Base-by-base conservation (phyloP, 2,329 filamentous ascomycete species). In the Colletotrichum spinosum region DNA sequence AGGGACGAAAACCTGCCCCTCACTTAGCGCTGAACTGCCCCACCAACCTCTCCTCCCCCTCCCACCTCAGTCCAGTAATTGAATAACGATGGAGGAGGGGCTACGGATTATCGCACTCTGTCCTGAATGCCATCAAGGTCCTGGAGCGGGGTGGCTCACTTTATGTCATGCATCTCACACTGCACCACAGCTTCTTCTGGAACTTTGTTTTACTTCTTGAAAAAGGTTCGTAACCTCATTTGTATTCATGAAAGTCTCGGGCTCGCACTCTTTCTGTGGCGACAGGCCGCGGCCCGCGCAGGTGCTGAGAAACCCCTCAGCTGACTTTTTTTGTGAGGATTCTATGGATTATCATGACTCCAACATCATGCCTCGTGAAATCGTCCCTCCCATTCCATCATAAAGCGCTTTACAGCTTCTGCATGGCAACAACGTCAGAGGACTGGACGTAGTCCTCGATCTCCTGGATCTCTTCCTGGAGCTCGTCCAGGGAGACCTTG, bases 371-470 rank as follows among this genome's bases (percentile, higher is more conserved):
- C 72, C 69, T 76, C 72, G 72, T 77, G 72, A 69, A 71, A 69
- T 69, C 70, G 69, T 73, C 68, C 59, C 64, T 64, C 57, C 61
- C 35, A 49, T 59, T 45, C 46, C 25, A 51, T 54, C 42, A 63
- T 55, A 45, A 58, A 64, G 60, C 60, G 45, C 51, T 54, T 65
- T 61, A 68, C 58, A 72, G 68, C 69, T 70, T 70, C 67, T 68
- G 67, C 67, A 70, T 71, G 55, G 69, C 68, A 58, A 56, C 90
- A 77, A 97, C 80, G 80, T 98, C 96, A 74, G 91, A 90, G 73
- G 94, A 97, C 89, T 99, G 96, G 77, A 99, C 94, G 80, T 93
- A 91, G 80, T 99, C 96, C 86, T 98, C 96, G 75, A 94, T 88
- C 72, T 88, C 92, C 77, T 78, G 69, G 75, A 98, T 97, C 85